A percentile compares a stretch with the other conserved stretches of the same genome.
These are phyloP conservation scores for Sporisorium scitamineum DNA, from an alignment of 1,284 basidiomycete species.

Conservation along the genomic window DNA sequence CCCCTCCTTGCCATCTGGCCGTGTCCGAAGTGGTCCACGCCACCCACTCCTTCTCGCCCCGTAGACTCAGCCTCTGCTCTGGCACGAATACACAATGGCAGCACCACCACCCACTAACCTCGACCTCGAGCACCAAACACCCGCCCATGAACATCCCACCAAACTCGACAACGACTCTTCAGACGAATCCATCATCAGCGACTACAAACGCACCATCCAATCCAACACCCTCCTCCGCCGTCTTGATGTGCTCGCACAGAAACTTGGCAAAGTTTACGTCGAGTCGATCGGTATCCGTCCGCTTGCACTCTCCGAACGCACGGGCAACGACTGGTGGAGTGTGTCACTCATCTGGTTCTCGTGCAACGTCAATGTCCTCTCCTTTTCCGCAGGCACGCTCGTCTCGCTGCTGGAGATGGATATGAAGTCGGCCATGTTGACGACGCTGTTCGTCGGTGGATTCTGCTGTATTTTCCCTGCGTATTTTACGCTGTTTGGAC, in stretches of 20 bases:
- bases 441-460: constrained; percentile 69
- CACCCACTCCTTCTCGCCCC: no score
- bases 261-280: constrained; percentile 33
- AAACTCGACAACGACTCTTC: constrained; percentile 14
- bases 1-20: no score
- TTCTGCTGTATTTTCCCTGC: constrained; percentile 67
- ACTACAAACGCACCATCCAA: constrained; percentile 36
- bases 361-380: constrained; percentile 68
- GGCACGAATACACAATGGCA: no score
- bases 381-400: constrained; percentile 75
- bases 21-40: no score
- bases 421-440: constrained; percentile 71
- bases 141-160: not conserved
- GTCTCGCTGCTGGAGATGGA: constrained; percentile 74
- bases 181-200: constrained; percentile 30
- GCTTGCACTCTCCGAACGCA: constrained; percentile 37
- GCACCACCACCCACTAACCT: constrained; percentile 11
- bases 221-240: constrained; percentile 14
- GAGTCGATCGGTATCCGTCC: constrained; percentile 58
- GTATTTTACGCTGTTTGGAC: constrained; percentile 72
- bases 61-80: no score
- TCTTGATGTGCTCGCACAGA: constrained; percentile 25
- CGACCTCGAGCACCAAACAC: constrained; percentile 33
- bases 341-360: constrained; percentile 62
- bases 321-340: constrained; percentile 71